These are phyloP conservation scores for Candida morakotiae DNA, from an alignment of 805 yeast species.

Conservation along the genomic window DNA sequence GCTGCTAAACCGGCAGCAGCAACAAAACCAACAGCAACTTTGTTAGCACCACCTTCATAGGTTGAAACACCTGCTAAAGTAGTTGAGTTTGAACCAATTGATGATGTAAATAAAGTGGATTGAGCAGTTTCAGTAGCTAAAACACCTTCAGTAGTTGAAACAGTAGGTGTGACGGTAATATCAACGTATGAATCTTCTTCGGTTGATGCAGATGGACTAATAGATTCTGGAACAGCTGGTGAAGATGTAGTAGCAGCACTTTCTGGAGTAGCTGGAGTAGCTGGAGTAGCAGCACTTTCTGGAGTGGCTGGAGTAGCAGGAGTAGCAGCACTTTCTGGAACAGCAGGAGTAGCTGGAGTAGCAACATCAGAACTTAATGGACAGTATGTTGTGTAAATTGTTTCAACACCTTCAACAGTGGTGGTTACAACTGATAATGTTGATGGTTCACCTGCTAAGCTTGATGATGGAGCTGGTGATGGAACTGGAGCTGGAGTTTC, in stretches of 20 bases:
- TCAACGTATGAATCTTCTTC: conserved; percentile 35
- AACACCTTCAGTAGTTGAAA: conserved; percentile 42
- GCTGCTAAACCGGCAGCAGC: conserved; percentile 42
- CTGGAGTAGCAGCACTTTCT: conserved; percentile 7
- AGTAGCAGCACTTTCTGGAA: conserved; percentile 12
- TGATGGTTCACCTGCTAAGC: conserved; percentile 3
- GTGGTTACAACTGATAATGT: conserved; percentile 21
- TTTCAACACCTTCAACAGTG: conserved; percentile 29
- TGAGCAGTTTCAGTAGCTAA: conserved; percentile 38
- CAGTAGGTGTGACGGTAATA: conserved; percentile 47
- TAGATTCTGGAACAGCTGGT: conserved; percentile 9
- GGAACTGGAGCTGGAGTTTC: background rate
- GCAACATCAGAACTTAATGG: conserved; percentile 22
- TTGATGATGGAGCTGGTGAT: conserved; percentile 9
- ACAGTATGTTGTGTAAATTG: conserved; percentile 35
- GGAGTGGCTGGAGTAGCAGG: conserved; percentile 9
- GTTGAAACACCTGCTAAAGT: conserved; percentile 21
- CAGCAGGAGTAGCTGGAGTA: conserved; percentile 9
- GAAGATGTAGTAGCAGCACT: conserved; percentile 10
- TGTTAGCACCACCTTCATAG: conserved; percentile 25
- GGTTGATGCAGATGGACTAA: conserved; percentile 13
- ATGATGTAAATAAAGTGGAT: conserved; percentile 32
- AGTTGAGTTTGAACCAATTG: conserved; percentile 11
- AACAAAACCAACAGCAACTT: conserved; percentile 30
- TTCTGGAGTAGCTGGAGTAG: conserved; percentile 9